Evolutionary conservation across 2,329 filamentous ascomycete genomes (phyloP), one percentile per base, ranked within the genome.

Genomic region (Sodiomyces alkalinus): DNA sequence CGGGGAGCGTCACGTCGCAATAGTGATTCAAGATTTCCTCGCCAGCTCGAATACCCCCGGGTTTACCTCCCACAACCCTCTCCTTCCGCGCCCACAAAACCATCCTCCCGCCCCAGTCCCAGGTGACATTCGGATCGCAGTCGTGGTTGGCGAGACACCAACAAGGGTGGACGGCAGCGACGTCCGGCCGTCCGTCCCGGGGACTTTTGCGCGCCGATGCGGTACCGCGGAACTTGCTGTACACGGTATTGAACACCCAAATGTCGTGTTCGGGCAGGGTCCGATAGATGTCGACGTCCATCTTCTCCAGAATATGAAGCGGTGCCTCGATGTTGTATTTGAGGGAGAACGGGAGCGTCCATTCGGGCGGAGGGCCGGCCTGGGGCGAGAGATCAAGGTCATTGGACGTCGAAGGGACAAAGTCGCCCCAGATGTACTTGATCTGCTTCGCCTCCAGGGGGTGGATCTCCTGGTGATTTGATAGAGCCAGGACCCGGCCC

Each of bases 131-230:
- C 7, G 90, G 90, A 47, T 93, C 75, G 53, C 90, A 98, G 49
- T 85, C 83, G 49, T 98, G 90, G 45, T 98, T 98, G 17, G 87
- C 86, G 17, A 96, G 63, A 53, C 86, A 96, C 85, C 90, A 98
- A 41, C 92, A 73, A 2, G 87, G 85, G 54, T 96, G 86, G 17
- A 96, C 86, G 17, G 87, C 87, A 17, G 82, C 83, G 4, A 93
- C 79, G 43, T 96, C 90, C 0, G 90, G 87, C 7, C 81, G 72
- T 3, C 85, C 81, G 37, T 87, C 80, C 41, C 69, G 68, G 0
- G 65, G 66, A 36, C 71, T 83, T 40, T 90, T 76, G 21, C 81
- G 70, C 4, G 86, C 87, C 3, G 83, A 92, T 0, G 90, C 90
- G 0, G 86, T 93, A 29, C 83, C 90, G 15, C 90, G 72, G 51